Conservation (phyloP, 2,329 filamentous ascomycete species). For the Arthrinium puccinioides region DNA sequence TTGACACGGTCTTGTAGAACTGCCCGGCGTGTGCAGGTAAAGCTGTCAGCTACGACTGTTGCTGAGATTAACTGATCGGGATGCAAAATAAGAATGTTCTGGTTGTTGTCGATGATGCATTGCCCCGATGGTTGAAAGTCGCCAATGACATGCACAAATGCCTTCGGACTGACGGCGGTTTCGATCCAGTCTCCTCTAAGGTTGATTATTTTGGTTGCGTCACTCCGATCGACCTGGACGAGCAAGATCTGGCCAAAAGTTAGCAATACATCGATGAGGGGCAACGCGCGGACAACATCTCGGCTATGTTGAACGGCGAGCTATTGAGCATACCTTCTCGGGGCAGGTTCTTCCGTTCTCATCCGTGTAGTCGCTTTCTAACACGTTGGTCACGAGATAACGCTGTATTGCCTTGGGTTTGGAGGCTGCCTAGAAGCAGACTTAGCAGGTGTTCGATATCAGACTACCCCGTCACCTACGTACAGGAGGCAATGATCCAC, state of each 20-base stretch:
- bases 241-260: constrained; percentile 68
- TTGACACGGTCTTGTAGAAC: constrained; percentile 95
- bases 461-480: constrained; percentile 33
- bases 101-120: constrained; percentile 74
- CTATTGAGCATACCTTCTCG: constrained; percentile 70
- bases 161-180: constrained; percentile 65
- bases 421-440: constrained; percentile 54
- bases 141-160: constrained; percentile 83
- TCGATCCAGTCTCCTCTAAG: constrained; percentile 84
- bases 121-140: constrained; percentile 61
- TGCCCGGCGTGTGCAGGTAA: constrained; percentile 81
- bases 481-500: constrained; percentile 39
- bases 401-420: constrained; percentile 75
- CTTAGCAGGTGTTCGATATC: constrained; percentile 49
- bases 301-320: background rate
- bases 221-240: constrained; percentile 72
- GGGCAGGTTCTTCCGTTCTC: constrained; percentile 49
- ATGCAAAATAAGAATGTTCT: constrained; percentile 83
- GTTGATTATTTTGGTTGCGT: constrained; percentile 58
- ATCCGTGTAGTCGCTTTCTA: constrained; percentile 62
- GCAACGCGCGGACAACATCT: background rate
- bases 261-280: too few relatives aligned
- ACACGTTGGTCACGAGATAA: constrained; percentile 71
- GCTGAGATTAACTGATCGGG: constrained; percentile 93
- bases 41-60: constrained; percentile 94